Evolutionary conservation across 1,284 basidiomycete genomes (phyloP).

Genomic region (Cryptococcus sp.): DNA sequence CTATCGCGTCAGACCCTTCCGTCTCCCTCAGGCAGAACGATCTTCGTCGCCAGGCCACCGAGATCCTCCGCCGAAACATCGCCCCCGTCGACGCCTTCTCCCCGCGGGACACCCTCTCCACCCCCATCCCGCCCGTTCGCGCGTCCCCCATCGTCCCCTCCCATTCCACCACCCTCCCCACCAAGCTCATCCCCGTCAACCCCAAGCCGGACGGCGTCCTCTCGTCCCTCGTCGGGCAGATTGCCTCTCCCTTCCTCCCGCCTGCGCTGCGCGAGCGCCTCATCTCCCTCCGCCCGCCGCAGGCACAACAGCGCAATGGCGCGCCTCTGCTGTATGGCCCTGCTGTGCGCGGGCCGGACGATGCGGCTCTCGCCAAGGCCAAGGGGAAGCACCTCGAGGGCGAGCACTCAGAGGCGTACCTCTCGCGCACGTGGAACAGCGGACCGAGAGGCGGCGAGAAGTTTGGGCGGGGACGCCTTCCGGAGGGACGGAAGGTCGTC

Average conservation of each 20-base stretch:
- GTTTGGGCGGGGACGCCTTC: conserved; percentile 29
- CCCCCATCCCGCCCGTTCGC: conserved; percentile 26
- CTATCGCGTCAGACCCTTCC: conserved; percentile 31
- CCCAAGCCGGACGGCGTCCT: conserved; percentile 28
- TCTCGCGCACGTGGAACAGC: conserved; percentile 40
- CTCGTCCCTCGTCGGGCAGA: conserved; percentile 31
- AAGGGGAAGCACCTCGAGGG: conserved; percentile 32
- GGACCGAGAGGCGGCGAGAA: conserved; percentile 34
- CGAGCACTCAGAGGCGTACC: conserved; percentile 12
- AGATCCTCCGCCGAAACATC: conserved; percentile 33
- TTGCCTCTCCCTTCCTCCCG: conserved; percentile 39
- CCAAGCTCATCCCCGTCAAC: conserved; percentile 34
- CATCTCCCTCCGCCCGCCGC: conserved; percentile 38
- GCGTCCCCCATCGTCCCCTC: conserved; percentile 36
- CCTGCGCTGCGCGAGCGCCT: conserved; percentile 38
- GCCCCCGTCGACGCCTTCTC: conserved; percentile 34
- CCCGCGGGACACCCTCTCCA: conserved; percentile 30
- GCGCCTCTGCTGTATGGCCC: conserved; percentile 34
- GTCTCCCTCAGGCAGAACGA: conserved; percentile 33
- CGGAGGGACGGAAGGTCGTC: conserved; percentile 38
- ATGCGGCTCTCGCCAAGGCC: conserved; percentile 30
- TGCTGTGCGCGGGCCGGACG: conserved; percentile 35
- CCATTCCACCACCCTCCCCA: conserved; percentile 26
- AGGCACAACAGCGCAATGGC: conserved; percentile 18
- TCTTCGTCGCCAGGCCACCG: conserved; percentile 33